Evolutionary conservation across 1,284 basidiomycete species (phyloP).

Genomic region (Ganoderma resinaceum): DNA sequence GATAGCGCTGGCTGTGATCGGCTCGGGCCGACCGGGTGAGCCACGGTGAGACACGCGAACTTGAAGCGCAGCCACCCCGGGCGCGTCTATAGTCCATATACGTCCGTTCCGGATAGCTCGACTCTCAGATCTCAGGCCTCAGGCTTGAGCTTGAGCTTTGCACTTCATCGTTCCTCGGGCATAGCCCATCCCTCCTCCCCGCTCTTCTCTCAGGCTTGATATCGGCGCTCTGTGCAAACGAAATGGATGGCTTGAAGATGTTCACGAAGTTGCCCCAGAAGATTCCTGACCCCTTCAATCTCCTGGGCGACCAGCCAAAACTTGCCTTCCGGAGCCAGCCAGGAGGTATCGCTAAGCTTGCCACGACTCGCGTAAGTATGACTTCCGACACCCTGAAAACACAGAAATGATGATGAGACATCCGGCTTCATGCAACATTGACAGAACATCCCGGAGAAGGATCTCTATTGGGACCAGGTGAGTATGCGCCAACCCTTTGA

Average conservation of each 20-base stretch:
- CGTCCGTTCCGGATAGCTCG: too few relatives aligned
- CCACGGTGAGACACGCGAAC: too few relatives aligned
- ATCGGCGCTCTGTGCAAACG: background rate
- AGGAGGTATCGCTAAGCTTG: conserved; percentile 78
- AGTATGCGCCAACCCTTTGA: conserved; percentile 30
- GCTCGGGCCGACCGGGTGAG: too few relatives aligned
- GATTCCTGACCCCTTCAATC: conserved; percentile 77
- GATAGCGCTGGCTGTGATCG: too few relatives aligned
- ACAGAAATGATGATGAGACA: background rate
- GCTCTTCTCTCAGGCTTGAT: background rate
- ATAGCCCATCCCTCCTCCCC: background rate
- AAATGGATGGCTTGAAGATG: conserved; percentile 37
- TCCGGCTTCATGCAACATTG: conserved; percentile 23
- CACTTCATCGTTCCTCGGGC: background rate
- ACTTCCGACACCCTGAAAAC: background rate
- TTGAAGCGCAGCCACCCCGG: background rate
- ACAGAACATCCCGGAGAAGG: conserved; percentile 76
- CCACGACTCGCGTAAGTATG: conserved; percentile 69
- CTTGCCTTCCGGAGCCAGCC: conserved; percentile 86
- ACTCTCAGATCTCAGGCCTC: too few relatives aligned
- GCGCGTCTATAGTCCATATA: too few relatives aligned
- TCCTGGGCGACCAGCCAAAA: conserved; percentile 88
- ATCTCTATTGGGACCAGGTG: conserved; percentile 88
- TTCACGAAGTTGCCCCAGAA: conserved; percentile 69
- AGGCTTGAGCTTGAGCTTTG: background rate